phyloP scores from a whole-genome alignment of 1,284 basidiomycete genomes.

The Paramarasmius palmivorus region DNA sequence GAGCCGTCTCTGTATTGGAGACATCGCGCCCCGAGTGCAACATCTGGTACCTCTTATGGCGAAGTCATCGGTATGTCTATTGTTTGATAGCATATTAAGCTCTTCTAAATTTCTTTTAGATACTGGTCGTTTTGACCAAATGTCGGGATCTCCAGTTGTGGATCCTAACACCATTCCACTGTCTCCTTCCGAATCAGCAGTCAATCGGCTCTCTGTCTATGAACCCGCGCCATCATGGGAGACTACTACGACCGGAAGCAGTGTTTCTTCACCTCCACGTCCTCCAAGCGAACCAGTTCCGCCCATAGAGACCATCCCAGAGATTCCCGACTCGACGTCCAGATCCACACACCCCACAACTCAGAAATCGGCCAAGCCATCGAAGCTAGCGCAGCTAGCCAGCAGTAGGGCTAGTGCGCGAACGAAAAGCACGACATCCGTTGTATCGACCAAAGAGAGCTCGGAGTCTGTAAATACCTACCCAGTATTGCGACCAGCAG shows the following conservation, averaged over 20 bases:
- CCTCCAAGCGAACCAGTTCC: constrained; percentile 43
- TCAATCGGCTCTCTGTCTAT: constrained; percentile 64
- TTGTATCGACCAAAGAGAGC: constrained; percentile 46
- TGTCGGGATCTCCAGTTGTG: constrained; percentile 19
- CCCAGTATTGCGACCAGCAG: constrained; percentile 61
- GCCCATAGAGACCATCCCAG: constrained; percentile 50
- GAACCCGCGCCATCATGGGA: constrained; percentile 56
- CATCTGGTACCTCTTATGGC: constrained; percentile 62
- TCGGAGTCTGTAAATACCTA: constrained; percentile 65
- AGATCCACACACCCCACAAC: constrained; percentile 38
- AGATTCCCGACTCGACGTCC: constrained; percentile 56
- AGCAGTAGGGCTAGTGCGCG: constrained; percentile 41
- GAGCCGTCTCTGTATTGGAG: constrained; percentile 52
- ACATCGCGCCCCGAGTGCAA: constrained; percentile 39
- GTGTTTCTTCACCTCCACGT: constrained; percentile 33
- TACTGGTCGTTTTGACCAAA: constrained; percentile 2
- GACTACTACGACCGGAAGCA: constrained; percentile 42
- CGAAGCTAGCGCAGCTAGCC: constrained; percentile 13
- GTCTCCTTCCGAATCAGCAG: constrained; percentile 69
- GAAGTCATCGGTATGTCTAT: constrained; percentile 53
- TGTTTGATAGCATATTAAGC: background rate
- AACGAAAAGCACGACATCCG: constrained; percentile 48
- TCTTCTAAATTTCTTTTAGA: background rate
- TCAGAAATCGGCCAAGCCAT: constrained; percentile 46
- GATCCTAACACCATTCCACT: constrained; percentile 66